phyloP scores from a whole-genome alignment of 257 asterid genomes.

The Cordia subcordata region DNA sequence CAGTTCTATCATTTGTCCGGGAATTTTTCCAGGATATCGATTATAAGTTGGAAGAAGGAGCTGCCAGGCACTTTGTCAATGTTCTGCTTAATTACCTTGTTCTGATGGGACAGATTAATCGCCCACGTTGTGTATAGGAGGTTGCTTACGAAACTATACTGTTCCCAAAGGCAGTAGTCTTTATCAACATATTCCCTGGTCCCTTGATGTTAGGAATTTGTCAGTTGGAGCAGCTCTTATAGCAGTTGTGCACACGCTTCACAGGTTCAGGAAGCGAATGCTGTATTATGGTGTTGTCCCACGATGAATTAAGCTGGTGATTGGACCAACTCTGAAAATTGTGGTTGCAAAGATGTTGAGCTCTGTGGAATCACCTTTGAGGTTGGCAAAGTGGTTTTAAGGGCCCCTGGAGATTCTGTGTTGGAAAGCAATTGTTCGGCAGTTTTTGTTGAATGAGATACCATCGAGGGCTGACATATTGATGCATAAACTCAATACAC shows the following conservation, averaged over 20 bases:
- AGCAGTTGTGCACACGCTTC: slow-evolving; percentile 94
- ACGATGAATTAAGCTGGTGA: slow-evolving; percentile 81
- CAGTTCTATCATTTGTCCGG: slow-evolving; percentile 81
- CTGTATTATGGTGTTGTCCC: slow-evolving; percentile 93
- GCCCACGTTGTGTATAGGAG: slow-evolving; percentile 99
- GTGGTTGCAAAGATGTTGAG: slow-evolving; percentile 76
- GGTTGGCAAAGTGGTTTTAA: slow-evolving; percentile 90
- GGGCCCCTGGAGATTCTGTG: slow-evolving; percentile 95
- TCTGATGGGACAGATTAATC: slow-evolving; percentile 95
- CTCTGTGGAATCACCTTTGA: slow-evolving; percentile 92
- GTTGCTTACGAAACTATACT: slow-evolving; percentile 94
- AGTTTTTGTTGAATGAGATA: slow-evolving; percentile 87
- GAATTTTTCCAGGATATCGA: slow-evolving; percentile 86
- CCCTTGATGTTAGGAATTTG: slow-evolving; percentile 90
- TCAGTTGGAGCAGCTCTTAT: slow-evolving; percentile 95
- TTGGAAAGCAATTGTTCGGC: slow-evolving; percentile 92
- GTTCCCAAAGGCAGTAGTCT: slow-evolving; percentile 94
- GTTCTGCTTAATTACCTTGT: slow-evolving; percentile 95
- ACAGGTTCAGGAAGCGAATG: slow-evolving; percentile 96
- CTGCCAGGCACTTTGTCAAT: slow-evolving; percentile 82
- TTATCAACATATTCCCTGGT: slow-evolving; percentile 97
- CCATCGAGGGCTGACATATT: slow-evolving; percentile 93
- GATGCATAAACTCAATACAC: slow-evolving; percentile 88
- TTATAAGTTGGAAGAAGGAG: slow-evolving; percentile 89
- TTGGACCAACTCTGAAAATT: slow-evolving; percentile 92